Conservation (phyloP, 371 early-diverging fungal species). For the Circinella minor region DNA sequence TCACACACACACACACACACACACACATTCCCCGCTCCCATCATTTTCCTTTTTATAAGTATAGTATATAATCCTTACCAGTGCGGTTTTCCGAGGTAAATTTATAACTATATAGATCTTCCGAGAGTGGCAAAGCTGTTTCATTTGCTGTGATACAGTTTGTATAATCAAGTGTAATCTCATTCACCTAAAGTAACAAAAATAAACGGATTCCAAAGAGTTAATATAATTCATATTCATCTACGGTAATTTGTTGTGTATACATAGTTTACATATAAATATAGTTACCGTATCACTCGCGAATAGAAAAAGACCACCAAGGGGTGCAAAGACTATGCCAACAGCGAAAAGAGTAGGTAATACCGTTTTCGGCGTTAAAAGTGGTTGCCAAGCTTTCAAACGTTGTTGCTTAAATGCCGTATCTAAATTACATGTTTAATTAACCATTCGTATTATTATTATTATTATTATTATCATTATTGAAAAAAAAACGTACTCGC, state of each 20-base stretch:
- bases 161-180: slow-evolving; percentile 87
- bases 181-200: slow-evolving; percentile 51
- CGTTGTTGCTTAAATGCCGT: slow-evolving; percentile 94
- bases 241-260: too few relatives aligned
- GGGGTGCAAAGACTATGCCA: slow-evolving; percentile 84
- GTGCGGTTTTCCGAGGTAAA: slow-evolving; percentile 47
- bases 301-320: slow-evolving; percentile 77
- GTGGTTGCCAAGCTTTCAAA: slow-evolving; percentile 92
- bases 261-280: neutral
- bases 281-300: slow-evolving; percentile 55
- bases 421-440: slow-evolving; percentile 42
- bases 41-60: too few relatives aligned
- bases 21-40: too few relatives aligned
- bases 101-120: slow-evolving; percentile 40
- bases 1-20: too few relatives aligned
- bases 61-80: slow-evolving; percentile 20
- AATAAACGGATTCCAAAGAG: neutral
- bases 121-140: slow-evolving; percentile 9
- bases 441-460: neutral
- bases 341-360: slow-evolving; percentile 85
- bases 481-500: slow-evolving; percentile 45
- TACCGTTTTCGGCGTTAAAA: slow-evolving; percentile 89
- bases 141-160: slow-evolving; percentile 56
- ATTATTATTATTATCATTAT: neutral
- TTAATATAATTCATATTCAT: neutral